A percentile compares a stretch with the other conserved stretches of the same genome.
Evolutionary conservation across 1,284 basidiomycete genomes (phyloP).

Genomic region (Ganoderma boninense): DNA sequence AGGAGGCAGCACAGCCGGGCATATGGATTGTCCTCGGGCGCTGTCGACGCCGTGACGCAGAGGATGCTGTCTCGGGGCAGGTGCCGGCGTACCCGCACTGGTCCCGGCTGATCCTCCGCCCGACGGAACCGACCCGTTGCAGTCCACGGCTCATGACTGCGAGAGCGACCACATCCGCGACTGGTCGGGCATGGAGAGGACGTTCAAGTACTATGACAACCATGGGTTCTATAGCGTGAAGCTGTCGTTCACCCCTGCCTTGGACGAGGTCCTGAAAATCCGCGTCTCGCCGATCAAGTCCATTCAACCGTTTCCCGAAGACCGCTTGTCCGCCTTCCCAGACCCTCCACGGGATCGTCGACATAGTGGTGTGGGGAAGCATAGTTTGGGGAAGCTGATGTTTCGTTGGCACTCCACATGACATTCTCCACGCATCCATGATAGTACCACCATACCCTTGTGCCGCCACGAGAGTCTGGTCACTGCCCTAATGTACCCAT

Average conservation of each 20-base stretch:
- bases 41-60: not conserved
- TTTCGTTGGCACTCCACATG: not conserved
- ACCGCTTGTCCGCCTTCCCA: not conserved
- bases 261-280: not conserved
- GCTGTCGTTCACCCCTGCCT: not conserved
- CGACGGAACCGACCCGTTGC: not conserved
- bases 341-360: not conserved
- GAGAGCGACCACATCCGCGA: not conserved
- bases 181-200: not conserved
- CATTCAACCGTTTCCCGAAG: not conserved
- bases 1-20: not conserved
- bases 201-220: not conserved
- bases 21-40: not conserved
- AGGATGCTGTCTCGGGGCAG: not conserved
- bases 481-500: not conserved
- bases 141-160: not conserved
- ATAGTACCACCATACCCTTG: not conserved
- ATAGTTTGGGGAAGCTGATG: not conserved
- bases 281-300: not conserved
- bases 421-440: not conserved
- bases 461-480: not conserved
- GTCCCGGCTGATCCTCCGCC: not conserved
- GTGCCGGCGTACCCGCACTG: not conserved
- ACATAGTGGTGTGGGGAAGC: not conserved
- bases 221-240: not conserved